phyloP scores from a whole-genome alignment of 2,329 filamentous ascomycete genomes.

The Diaporthe citrichinensis region DNA sequence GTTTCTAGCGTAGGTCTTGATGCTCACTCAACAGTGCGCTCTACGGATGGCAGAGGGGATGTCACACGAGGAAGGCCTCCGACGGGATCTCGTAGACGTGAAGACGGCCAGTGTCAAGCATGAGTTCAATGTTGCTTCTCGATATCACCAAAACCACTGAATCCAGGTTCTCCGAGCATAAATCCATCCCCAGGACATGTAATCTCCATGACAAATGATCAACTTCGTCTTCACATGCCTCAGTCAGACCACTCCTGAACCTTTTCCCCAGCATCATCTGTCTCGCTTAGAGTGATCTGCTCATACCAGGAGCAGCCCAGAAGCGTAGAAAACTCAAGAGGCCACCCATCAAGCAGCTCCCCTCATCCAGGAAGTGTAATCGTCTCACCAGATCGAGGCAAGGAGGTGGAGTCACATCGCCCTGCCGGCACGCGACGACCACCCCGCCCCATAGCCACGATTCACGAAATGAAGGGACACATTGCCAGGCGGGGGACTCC shows the following conservation, averaged over 20 bases:
- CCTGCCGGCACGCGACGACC: background rate
- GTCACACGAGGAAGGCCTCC: background rate
- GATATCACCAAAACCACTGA: background rate
- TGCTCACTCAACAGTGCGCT: background rate
- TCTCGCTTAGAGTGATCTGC: background rate
- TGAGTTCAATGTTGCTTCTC: background rate
- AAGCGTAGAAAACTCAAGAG: background rate
- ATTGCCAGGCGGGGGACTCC: background rate
- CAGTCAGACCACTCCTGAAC: background rate
- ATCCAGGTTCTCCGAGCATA: too few species aligned
- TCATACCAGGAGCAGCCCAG: background rate
- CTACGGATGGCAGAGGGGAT: background rate
- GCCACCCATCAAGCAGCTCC: background rate
- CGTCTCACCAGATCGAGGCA: background rate
- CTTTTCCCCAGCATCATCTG: background rate
- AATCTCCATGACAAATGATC: background rate
- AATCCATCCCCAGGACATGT: background rate
- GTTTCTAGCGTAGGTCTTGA: too few species aligned
- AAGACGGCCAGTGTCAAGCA: background rate
- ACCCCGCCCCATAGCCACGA: background rate
- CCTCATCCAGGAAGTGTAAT: slow-evolving; percentile 14
- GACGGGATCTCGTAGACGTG: background rate
- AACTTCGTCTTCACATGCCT: background rate
- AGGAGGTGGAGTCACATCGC: background rate
- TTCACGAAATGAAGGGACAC: slow-evolving; percentile 15